Percentiles rank a stretch among this genome's conserved stretches.
These are phyloP conservation scores for Lasiodiplodia citricola DNA, from an alignment of 2,329 filamentous ascomycete species.

Conservation along the genomic window DNA sequence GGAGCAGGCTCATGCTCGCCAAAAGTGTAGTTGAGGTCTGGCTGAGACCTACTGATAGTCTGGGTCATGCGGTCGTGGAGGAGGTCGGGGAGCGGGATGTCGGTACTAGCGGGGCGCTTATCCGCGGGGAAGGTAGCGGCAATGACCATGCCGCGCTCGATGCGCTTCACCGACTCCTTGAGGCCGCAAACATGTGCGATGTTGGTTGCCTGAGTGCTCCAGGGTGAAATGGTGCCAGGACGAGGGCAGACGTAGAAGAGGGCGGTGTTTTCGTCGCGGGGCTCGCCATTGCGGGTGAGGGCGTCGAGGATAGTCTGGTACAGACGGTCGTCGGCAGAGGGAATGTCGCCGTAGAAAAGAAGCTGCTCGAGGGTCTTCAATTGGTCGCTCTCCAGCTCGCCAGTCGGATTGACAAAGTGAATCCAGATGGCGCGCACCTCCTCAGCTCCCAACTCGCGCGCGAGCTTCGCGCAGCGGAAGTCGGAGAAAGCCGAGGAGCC, in stretches of 20 bases:
- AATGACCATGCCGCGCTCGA: constrained; percentile 85
- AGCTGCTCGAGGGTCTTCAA: constrained; percentile 62
- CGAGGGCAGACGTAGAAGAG: constrained; percentile 79
- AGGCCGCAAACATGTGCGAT: constrained; percentile 93
- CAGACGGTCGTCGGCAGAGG: constrained; percentile 51
- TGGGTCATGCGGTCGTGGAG: constrained; percentile 97
- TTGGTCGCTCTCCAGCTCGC: constrained; percentile 50
- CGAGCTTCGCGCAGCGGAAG: constrained; percentile 54
- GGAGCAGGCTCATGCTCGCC: constrained; percentile 68
- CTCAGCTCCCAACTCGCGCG: constrained; percentile 52
- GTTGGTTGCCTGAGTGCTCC: constrained; percentile 95
- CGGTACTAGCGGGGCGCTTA: constrained; percentile 54
- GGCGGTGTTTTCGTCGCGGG: constrained; percentile 56
- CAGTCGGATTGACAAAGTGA: constrained; percentile 55
- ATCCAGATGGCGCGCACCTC: constrained; percentile 57
- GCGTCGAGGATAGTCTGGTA: constrained; percentile 53
- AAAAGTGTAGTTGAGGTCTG: constrained; percentile 79
- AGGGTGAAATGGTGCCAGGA: constrained; percentile 84
- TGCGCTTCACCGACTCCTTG: constrained; percentile 71
- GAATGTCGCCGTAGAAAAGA: constrained; percentile 64
- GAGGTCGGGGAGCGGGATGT: constrained; percentile 68
- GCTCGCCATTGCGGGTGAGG: constrained; percentile 55
- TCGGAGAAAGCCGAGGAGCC: constrained; percentile 62
- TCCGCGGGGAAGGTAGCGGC: constrained; percentile 63
- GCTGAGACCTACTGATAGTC: constrained; percentile 69